Evolutionary conservation across 371 early-diverging fungal species (phyloP).

Genomic region (Umbelopsis sp.): DNA sequence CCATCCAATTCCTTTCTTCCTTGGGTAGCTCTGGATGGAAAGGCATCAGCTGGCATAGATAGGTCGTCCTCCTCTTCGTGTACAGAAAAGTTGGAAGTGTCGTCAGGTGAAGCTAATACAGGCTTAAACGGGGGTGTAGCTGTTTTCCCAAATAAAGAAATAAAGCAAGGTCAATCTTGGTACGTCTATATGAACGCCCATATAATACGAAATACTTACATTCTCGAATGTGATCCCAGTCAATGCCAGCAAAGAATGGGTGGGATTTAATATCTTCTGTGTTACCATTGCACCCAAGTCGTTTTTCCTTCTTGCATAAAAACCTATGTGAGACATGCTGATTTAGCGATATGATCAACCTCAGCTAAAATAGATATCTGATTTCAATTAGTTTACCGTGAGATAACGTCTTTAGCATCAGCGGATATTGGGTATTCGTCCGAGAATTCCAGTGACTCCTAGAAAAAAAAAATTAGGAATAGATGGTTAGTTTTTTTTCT

Average conservation of each 20-base stretch:
- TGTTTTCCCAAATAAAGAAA: conserved; percentile 20
- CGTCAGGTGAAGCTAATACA: conserved; percentile 76
- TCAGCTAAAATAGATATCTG: neutral
- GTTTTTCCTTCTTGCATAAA: conserved; percentile 69
- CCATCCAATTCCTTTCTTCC: conserved; percentile 63
- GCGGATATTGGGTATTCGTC: conserved; percentile 64
- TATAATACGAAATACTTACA: conserved; percentile 28
- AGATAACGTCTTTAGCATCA: conserved; percentile 82
- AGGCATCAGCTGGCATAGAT: conserved; percentile 36
- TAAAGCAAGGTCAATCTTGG: neutral
- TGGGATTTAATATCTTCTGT: conserved; percentile 79
- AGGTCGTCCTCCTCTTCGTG: conserved; percentile 62
- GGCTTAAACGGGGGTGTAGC: conserved; percentile 85
- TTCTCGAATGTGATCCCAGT: conserved; percentile 68
- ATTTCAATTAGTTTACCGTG: conserved; percentile 42
- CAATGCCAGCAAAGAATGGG: conserved; percentile 82
- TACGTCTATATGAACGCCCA: neutral
- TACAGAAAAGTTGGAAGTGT: conserved; percentile 85
- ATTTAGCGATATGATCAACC: too few relatives aligned
- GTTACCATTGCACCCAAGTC: conserved; percentile 71
- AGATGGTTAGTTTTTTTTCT: neutral
- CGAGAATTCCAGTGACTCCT: conserved; percentile 64
- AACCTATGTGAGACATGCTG: conserved; percentile 52
- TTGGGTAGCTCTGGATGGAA: conserved; percentile 33
- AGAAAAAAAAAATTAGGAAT: conserved; percentile 41